Conservation (phyloP, 2,329 filamentous ascomycete genomes). For the Cladophialophora chaetospira region DNA sequence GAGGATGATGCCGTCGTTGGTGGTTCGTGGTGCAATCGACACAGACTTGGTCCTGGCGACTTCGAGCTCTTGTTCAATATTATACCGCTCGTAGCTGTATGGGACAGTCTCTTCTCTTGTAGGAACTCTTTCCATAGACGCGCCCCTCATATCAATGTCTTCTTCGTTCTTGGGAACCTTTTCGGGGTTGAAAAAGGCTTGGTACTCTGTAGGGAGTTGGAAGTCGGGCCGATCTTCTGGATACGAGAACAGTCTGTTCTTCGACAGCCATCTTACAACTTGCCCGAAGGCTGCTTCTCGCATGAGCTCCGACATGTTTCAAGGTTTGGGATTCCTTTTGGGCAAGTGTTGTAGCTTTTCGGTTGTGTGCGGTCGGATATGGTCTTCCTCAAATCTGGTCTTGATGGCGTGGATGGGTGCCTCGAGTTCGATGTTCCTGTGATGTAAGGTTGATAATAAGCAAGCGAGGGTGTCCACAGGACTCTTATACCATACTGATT, state of each 20-base stretch:
- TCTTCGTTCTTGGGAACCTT: background rate
- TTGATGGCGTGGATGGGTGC: too few species aligned
- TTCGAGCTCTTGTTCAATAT: slow-evolving; percentile 34
- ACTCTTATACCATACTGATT: too few species aligned
- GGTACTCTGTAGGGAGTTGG: slow-evolving; percentile 31
- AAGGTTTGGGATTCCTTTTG: too few species aligned
- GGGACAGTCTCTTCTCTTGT: slow-evolving; percentile 21
- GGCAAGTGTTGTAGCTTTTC: too few species aligned
- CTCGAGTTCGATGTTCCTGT: too few species aligned
- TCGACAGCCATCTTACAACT: slow-evolving; percentile 45
- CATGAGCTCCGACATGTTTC: slow-evolving; percentile 21
- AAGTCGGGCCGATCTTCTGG: slow-evolving; percentile 44
- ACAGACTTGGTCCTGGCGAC: slow-evolving; percentile 34
- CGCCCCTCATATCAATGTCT: background rate
- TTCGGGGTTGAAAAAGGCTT: background rate
- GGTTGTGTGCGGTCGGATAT: too few species aligned
- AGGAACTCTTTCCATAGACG: background rate
- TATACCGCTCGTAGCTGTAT: slow-evolving; percentile 34
- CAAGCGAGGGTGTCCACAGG: too few species aligned
- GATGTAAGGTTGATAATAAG: too few species aligned
- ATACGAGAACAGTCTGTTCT: slow-evolving; percentile 47
- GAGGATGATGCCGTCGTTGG: slow-evolving; percentile 38
- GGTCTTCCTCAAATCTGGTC: too few species aligned
- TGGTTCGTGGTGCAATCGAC: slow-evolving; percentile 36
- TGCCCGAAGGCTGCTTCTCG: slow-evolving; percentile 52